These are phyloP conservation scores for Tripidium arundinaceum DNA, from an alignment of 202 grass and related monocot genomes.

Conservation along the genomic window DNA sequence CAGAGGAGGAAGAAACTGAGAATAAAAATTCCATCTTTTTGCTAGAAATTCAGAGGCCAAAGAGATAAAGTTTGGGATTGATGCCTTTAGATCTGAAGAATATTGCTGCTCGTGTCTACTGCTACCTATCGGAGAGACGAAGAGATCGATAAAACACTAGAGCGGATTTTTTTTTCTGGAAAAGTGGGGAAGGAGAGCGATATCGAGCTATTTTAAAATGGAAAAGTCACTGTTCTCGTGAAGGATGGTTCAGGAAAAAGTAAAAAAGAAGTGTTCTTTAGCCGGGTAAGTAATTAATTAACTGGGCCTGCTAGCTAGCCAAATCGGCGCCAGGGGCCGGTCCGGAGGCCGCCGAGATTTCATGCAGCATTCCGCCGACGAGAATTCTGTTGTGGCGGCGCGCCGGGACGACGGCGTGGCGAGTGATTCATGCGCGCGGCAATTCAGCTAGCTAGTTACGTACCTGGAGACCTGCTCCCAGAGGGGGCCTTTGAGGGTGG, in stretches of 20 bases:
- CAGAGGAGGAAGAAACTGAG: background rate
- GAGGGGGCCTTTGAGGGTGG: slow-evolving; percentile 88
- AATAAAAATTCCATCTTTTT: slow-evolving; percentile 26
- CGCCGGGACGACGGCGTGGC: background rate
- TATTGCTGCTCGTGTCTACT: background rate
- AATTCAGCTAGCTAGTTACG: background rate
- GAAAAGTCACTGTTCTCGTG: slow-evolving; percentile 45
- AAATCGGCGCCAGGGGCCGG: background rate
- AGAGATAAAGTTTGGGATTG: slow-evolving; percentile 62
- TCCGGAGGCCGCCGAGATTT: slow-evolving; percentile 44
- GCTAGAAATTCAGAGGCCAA: slow-evolving; percentile 35
- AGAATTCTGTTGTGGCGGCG: slow-evolving; percentile 12
- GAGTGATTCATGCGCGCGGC: background rate
- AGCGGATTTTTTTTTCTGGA: background rate
- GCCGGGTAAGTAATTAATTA: slow-evolving; percentile 35
- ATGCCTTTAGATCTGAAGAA: slow-evolving; percentile 64
- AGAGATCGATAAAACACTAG: slow-evolving; percentile 14
- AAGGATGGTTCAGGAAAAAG: slow-evolving; percentile 48
- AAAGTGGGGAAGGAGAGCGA: slow-evolving; percentile 49
- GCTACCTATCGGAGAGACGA: slow-evolving; percentile 32
- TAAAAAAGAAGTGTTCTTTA: slow-evolving; percentile 48
- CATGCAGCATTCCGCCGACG: slow-evolving; percentile 50
- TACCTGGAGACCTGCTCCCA: slow-evolving; percentile 98
- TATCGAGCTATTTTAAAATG: slow-evolving; percentile 43
- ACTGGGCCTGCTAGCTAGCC: background rate